Conservation (phyloP, 1,284 basidiomycete species). For the Takashimella koratensis region DNA sequence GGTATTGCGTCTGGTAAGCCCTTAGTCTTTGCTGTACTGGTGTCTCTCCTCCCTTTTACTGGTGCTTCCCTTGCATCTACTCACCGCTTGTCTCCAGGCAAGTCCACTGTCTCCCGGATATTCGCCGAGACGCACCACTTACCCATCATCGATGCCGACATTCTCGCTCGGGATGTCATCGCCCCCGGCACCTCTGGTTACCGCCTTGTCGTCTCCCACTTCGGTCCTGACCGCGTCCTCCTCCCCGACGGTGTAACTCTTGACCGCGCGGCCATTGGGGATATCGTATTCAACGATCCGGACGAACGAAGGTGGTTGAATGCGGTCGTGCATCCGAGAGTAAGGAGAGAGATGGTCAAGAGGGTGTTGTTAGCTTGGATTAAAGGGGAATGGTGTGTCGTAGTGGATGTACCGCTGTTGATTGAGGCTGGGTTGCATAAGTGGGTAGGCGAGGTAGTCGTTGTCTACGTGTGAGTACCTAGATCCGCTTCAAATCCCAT, state of each 20-base stretch:
- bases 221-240: constrained; percentile 65
- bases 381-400: constrained; percentile 68
- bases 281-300: constrained; percentile 77
- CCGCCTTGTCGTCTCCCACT: constrained; percentile 62
- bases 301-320: constrained; percentile 71
- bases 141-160: constrained; percentile 87
- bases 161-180: constrained; percentile 83
- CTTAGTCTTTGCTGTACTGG: neutral
- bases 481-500: neutral
- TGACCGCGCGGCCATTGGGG: constrained; percentile 78
- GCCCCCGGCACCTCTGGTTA: constrained; percentile 77
- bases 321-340: constrained; percentile 83
- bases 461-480: constrained; percentile 63
- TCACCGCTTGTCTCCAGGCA: constrained; percentile 46
- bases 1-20: constrained; percentile 81
- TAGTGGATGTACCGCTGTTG: constrained; percentile 90
- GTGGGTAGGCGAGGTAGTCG: constrained; percentile 75
- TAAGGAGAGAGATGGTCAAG: constrained; percentile 70
- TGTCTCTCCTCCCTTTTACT: neutral
- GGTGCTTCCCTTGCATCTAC: neutral
- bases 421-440: constrained; percentile 86
- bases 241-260: constrained; percentile 62
- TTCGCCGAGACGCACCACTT: constrained; percentile 58
- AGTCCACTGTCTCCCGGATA: constrained; percentile 82
- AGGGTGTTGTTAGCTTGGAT: constrained; percentile 70